Conservation (phyloP, 768 basidiomycete species). For the Cyclocybe cylindracea region DNA sequence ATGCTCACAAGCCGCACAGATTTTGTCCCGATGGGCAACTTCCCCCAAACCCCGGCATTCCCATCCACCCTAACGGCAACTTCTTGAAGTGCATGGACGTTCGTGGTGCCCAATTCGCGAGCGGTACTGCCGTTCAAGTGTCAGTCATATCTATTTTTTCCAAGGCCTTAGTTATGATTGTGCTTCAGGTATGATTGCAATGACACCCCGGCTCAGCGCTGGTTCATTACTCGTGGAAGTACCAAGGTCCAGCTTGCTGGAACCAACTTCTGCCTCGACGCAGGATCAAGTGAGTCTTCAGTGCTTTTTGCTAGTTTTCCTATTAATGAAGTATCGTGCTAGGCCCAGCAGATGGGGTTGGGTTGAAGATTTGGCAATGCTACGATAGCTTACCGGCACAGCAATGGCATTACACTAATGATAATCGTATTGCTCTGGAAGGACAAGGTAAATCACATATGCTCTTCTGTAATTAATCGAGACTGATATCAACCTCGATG, state of each 20-base stretch:
- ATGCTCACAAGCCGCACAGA: background rate
- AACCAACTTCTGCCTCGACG: slow-evolving; percentile 36
- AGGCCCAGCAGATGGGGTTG: slow-evolving; percentile 30
- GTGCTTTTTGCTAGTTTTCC: background rate
- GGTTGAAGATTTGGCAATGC: slow-evolving; percentile 38
- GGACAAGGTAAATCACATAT: slow-evolving; percentile 17
- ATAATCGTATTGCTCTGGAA: slow-evolving; percentile 28
- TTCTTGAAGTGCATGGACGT: slow-evolving; percentile 31
- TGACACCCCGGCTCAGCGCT: slow-evolving; percentile 29
- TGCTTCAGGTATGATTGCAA: slow-evolving; percentile 33
- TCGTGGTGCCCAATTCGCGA: slow-evolving; percentile 21
- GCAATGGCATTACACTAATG: slow-evolving; percentile 30
- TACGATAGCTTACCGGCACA: slow-evolving; percentile 32
- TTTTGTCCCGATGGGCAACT: slow-evolving; percentile 2
- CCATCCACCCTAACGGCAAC: slow-evolving; percentile 27
- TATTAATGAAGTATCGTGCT: background rate
- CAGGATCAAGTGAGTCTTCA: slow-evolving; percentile 27
- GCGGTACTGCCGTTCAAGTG: slow-evolving; percentile 34
- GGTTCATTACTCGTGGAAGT: slow-evolving; percentile 24
- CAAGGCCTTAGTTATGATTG: too few species aligned
- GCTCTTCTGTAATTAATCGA: background rate
- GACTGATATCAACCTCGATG: background rate
- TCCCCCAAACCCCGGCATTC: slow-evolving; percentile 5
- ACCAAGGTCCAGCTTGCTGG: slow-evolving; percentile 30
- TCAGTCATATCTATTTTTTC: too few species aligned